Percentiles rank a stretch among this genome's conserved stretches.
These are phyloP conservation scores for Aureobasidium sp. DNA, from an alignment of 2,329 filamentous ascomycete genomes.

Conservation along the genomic window DNA sequence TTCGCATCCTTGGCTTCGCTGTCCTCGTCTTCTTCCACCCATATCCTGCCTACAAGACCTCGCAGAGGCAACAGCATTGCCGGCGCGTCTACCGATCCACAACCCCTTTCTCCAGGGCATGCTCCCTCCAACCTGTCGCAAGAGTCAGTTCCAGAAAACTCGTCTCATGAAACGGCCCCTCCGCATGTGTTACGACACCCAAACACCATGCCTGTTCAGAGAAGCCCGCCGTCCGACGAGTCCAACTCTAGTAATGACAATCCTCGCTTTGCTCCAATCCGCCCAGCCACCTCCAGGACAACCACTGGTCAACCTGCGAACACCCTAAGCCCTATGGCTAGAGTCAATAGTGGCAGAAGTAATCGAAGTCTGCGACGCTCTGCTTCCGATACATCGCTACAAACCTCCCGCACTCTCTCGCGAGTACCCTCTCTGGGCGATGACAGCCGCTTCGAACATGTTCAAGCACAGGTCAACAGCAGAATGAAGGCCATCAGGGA, in stretches of 20 bases:
- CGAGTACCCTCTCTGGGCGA: constrained; percentile 77
- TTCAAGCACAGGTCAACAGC: constrained; percentile 79
- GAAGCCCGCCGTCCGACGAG: background rate
- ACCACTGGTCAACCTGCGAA: background rate
- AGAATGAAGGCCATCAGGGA: constrained; percentile 85
- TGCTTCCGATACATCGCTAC: constrained; percentile 69
- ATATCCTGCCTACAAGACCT: background rate
- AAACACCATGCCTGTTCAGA: background rate
- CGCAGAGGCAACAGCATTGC: background rate
- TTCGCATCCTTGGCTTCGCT: constrained; percentile 7
- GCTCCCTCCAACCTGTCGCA: background rate
- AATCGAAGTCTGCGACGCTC: constrained; percentile 44
- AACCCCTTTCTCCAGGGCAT: background rate
- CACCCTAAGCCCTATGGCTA: background rate
- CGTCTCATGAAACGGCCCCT: background rate
- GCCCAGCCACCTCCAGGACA: background rate
- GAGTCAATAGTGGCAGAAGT: constrained; percentile 4
- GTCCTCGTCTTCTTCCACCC: background rate
- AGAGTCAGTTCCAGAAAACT: background rate
- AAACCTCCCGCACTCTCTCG: constrained; percentile 65
- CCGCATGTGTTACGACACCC: background rate
- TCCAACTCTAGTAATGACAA: background rate
- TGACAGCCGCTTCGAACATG: constrained; percentile 68
- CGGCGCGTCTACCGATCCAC: background rate
- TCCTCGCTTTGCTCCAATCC: background rate